phyloP scores from a whole-genome alignment of 106 monocot genomes.

The Amphibolis antarctica region DNA sequence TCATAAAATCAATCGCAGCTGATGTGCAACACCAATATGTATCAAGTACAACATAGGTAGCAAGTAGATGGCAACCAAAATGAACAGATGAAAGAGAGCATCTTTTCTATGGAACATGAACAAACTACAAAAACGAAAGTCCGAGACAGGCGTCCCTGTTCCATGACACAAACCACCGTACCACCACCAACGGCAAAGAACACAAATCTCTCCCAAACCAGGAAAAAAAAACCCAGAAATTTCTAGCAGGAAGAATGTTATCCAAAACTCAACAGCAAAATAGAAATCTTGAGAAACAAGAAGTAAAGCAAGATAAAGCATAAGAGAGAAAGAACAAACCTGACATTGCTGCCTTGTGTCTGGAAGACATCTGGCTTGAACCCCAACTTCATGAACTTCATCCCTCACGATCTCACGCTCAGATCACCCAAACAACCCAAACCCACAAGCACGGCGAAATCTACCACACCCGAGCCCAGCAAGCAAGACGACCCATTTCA shows the following conservation, averaged over 20 bases:
- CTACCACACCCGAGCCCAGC: background rate
- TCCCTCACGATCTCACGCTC: background rate
- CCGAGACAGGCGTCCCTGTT: background rate
- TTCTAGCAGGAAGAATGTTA: background rate
- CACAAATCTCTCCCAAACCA: background rate
- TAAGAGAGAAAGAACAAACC: background rate
- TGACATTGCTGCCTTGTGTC: constrained; percentile 9
- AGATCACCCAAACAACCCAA: background rate
- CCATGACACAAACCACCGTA: background rate
- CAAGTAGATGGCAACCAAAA: background rate
- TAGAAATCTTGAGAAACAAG: background rate
- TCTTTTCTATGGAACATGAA: background rate
- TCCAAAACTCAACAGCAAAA: background rate
- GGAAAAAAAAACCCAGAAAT: too few relatives aligned
- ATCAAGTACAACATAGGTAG: background rate
- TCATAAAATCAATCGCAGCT: background rate
- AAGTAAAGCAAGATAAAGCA: background rate
- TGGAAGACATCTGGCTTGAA: constrained; percentile 14
- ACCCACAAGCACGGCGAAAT: background rate
- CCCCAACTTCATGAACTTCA: constrained; percentile 26
- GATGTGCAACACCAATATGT: background rate
- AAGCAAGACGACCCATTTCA: background rate
- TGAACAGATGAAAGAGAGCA: background rate
- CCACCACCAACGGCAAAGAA: background rate
- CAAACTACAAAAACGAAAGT: background rate